Evolutionary conservation across 345 rosid genomes (phyloP).

Genomic region (Bruguiera parviflora): DNA sequence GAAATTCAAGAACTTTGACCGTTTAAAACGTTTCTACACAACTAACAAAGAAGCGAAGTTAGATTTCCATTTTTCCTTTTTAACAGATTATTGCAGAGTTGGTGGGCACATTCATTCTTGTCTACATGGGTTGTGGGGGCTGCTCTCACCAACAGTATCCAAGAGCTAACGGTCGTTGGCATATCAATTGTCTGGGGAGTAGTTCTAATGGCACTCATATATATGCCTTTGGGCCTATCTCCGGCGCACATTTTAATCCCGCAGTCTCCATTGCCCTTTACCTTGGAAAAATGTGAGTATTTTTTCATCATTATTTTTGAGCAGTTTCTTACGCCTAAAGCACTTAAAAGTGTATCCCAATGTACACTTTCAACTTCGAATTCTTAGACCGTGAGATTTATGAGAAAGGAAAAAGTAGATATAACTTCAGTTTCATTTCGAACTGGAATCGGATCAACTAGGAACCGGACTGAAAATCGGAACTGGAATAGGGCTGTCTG

Average conservation of each 20-base stretch:
- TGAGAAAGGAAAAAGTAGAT: no score
- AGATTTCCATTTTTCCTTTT: neutral
- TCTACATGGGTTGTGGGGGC: conserved; percentile 44
- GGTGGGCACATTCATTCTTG: conserved; percentile 40
- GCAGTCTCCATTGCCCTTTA: conserved; percentile 45
- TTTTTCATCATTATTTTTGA: neutral
- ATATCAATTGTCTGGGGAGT: conserved; percentile 47
- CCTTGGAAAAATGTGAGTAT: conserved; percentile 42
- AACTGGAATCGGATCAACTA: no score
- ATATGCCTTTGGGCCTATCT: conserved; percentile 42
- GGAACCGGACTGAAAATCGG: no score
- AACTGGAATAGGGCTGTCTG: no score
- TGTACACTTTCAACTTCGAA: no score
- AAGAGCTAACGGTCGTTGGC: conserved; percentile 34
- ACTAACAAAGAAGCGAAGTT: neutral
- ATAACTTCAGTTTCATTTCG: no score
- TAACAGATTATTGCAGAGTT: conserved; percentile 44
- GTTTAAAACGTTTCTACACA: neutral
- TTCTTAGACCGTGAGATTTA: no score
- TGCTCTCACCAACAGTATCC: conserved; percentile 31
- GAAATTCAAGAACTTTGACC: neutral
- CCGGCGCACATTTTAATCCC: conserved; percentile 58
- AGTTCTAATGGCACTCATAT: conserved; percentile 41
- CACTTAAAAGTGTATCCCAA: no score
- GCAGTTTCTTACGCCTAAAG: no score